phyloP scores from a whole-genome alignment of 2,329 filamentous ascomycete genomes.

The Trichoderma lentiforme region DNA sequence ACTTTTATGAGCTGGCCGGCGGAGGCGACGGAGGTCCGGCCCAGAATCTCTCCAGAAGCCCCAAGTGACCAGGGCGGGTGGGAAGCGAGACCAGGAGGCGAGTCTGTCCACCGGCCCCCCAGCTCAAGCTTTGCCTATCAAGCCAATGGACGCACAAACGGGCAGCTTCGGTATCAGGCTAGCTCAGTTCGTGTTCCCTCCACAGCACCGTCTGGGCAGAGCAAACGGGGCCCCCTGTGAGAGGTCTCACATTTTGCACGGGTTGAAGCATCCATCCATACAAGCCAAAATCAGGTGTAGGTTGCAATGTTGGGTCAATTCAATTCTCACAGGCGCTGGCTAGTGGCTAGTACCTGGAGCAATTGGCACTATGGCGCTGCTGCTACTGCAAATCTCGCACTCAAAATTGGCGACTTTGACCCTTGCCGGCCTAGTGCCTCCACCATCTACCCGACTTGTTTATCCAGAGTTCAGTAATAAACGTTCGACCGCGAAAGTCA shows the following conservation, averaged over 20 bases:
- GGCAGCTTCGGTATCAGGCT: conserved; percentile 17
- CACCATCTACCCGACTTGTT: not conserved
- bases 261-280: not conserved
- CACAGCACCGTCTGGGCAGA: conserved; percentile 4
- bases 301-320: not conserved
- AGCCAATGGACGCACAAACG: conserved; percentile 9
- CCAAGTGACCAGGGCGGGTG: conserved; percentile 12
- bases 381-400: conserved; percentile 7
- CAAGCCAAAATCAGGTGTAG: not conserved
- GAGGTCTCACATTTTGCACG: not conserved
- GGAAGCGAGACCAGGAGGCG: conserved; percentile 3
- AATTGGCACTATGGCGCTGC: not conserved
- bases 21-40: conserved; percentile 14
- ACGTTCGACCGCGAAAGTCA: not conserved
- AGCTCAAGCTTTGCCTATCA: conserved; percentile 13
- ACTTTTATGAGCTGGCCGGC: conserved; percentile 14
- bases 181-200: conserved; percentile 19
- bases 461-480: not conserved
- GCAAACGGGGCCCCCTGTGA: not conserved
- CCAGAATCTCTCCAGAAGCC: conserved; percentile 14
- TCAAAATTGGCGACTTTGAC: not conserved
- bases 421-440: not conserved
- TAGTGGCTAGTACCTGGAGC: not conserved
- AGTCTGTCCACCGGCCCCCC: not conserved
- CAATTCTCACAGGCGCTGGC: not conserved